Base-by-base conservation (phyloP, 1,284 basidiomycete species). In the Ustanciosporium gigantosporum region DNA sequence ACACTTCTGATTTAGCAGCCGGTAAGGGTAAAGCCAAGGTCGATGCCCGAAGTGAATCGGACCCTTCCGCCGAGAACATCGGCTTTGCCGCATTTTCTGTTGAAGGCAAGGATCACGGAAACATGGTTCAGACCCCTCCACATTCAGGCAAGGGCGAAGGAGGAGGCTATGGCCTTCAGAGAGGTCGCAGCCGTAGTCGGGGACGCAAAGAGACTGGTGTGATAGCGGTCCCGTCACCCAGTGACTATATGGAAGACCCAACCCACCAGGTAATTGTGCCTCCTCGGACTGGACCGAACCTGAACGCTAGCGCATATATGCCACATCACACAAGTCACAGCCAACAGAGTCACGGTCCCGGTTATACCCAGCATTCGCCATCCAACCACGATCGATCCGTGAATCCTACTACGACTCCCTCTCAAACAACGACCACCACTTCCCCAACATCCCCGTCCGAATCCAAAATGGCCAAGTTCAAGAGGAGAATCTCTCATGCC, bases 271-370 rank as follows among this genome's bases (percentile, higher is more conserved):
- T n/a, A n/a, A n/a, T n/a, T n/a, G n/a, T n/a, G n/a, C n/a, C n/a
- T 15, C 52, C 48, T 2, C 46, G 59, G 6, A 62, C 59, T 3
- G 59, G 59, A 9, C 48, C 59, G 16, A 62, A 64, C 16, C 48
- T 64, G 24, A 64, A 52, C 25, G 49, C 60, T 2, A 57, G 53
- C 25, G 60, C 60, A 2, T 64, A 62, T 37, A 41, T 62, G 52
- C 38, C 41, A 4, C 42, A 59, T 27, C 56, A 52, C 15, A 14
- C 8, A 9, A 14, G 7, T 17, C 32, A 34, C 32, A 16, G 9
- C 8, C 20, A 9, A 9, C 27, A 29, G n/a, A n/a, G n/a, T n/a
- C n/a, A n/a, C n/a, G n/a, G n/a, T n/a, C n/a, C n/a, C n/a, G n/a
- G n/a, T n/a, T n/a, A n/a, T n/a, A n/a, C n/a, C n/a, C n/a, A n/a